Percentiles rank a stretch among this genome's conserved stretches.
phyloP scores from a whole-genome alignment of 2,329 filamentous ascomycete species.

The Paraphoma sp. region DNA sequence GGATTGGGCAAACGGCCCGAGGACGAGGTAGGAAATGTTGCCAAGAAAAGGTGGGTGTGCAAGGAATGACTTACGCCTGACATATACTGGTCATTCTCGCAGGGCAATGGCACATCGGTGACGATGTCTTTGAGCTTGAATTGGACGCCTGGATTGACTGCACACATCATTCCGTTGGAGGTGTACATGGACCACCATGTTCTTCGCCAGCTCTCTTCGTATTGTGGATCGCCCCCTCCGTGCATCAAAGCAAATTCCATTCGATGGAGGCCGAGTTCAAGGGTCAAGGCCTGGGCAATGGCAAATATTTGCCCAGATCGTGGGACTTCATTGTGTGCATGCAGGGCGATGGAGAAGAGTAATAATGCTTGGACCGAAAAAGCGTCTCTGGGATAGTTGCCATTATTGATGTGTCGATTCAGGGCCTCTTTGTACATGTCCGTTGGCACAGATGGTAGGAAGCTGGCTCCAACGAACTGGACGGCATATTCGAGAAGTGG shows the following conservation, averaged over 20 bases:
- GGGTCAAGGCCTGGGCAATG: slow-evolving; percentile 72
- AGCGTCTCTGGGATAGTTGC: slow-evolving; percentile 41
- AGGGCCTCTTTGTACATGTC: slow-evolving; percentile 53
- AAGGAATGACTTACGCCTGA: slow-evolving; percentile 40
- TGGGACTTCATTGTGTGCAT: slow-evolving; percentile 75
- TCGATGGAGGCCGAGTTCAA: slow-evolving; percentile 78
- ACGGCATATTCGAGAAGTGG: slow-evolving; percentile 61
- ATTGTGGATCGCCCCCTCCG: slow-evolving; percentile 67
- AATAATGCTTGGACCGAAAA: slow-evolving; percentile 80
- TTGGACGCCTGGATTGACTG: slow-evolving; percentile 74
- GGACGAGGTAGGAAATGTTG: slow-evolving; percentile 17
- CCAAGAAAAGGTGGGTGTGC: slow-evolving; percentile 13
- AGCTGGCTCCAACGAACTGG: slow-evolving; percentile 64
- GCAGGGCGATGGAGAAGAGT: slow-evolving; percentile 77
- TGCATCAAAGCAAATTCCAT: slow-evolving; percentile 69
- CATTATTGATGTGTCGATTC: slow-evolving; percentile 38
- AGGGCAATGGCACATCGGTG: slow-evolving; percentile 76
- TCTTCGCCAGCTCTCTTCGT: slow-evolving; percentile 84
- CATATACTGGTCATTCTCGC: slow-evolving; percentile 77
- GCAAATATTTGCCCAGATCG: slow-evolving; percentile 71
- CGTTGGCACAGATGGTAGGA: slow-evolving; percentile 54
- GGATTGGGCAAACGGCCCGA: slow-evolving; percentile 3
- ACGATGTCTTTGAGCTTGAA: slow-evolving; percentile 72
- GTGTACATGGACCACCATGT: slow-evolving; percentile 91
- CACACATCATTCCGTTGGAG: slow-evolving; percentile 84